Percentiles rank a stretch among this genome's conserved stretches.
Conservation (phyloP, 2,329 filamentous ascomycete genomes). For the Fusarium redolens region DNA sequence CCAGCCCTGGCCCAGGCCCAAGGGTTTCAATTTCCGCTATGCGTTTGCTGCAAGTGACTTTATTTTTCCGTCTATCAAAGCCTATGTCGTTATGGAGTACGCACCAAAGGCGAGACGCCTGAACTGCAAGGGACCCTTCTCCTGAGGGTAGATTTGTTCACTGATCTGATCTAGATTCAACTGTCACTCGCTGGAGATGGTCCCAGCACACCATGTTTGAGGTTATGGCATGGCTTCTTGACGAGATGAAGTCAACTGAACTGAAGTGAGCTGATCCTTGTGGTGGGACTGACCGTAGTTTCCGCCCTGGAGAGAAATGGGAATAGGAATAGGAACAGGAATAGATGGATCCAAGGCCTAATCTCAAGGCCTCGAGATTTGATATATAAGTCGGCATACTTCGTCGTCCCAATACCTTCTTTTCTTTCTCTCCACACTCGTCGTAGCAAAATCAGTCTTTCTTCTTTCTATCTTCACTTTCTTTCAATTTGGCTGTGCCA, state of each 20-base stretch:
- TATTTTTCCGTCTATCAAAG: slow-evolving; percentile 42
- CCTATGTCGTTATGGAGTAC: slow-evolving; percentile 22
- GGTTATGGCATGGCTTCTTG: slow-evolving; percentile 10
- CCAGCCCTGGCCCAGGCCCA: background rate
- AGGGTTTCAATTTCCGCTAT: slow-evolving; percentile 33
- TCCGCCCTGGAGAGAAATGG: background rate
- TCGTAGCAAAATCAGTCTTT: slow-evolving; percentile 40
- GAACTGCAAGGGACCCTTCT: slow-evolving; percentile 7
- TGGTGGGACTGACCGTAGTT: slow-evolving; percentile 11
- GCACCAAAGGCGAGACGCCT: slow-evolving; percentile 12
- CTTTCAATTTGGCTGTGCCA: slow-evolving; percentile 47
- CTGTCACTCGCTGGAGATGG: background rate
- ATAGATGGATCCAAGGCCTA: background rate
- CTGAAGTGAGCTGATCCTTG: background rate
- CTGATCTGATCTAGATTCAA: slow-evolving; percentile 30
- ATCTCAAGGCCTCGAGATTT: background rate
- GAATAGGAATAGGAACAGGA: background rate
- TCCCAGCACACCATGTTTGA: slow-evolving; percentile 32
- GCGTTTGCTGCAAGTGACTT: background rate
- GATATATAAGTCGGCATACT: slow-evolving; percentile 40
- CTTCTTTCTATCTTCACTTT: slow-evolving; percentile 40
- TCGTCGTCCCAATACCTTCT: slow-evolving; percentile 1
- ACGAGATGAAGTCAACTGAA: slow-evolving; percentile 11
- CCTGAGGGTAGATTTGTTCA: slow-evolving; percentile 5
- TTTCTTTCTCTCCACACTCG: slow-evolving; percentile 35